Evolutionary conservation across 345 rosid genomes (phyloP).

Genomic region (Citropsis articulata): DNA sequence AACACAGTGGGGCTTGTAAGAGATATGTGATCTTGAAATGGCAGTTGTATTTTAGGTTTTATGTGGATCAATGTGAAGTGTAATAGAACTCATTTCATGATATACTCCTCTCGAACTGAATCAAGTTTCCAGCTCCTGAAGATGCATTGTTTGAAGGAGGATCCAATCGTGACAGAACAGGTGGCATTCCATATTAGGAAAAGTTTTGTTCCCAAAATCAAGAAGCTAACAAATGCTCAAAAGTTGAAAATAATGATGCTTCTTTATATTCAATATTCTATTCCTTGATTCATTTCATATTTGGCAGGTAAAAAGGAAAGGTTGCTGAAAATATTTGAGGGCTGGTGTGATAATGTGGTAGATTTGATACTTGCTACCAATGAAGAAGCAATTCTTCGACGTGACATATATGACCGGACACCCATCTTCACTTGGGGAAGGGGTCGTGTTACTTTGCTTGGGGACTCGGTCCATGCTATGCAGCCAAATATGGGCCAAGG

Average conservation of each 20-base stretch:
- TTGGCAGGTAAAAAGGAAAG: slow-evolving; percentile 73
- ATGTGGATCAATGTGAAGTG: not conserved
- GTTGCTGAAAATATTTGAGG: slow-evolving; percentile 76
- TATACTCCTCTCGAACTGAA: not conserved
- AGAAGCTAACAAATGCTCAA: not conserved
- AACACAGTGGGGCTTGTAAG: not conserved
- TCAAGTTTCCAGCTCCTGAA: not conserved
- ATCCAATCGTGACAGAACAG: not conserved
- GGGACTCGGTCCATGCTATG: slow-evolving; percentile 95
- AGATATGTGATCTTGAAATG: not conserved
- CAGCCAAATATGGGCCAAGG: slow-evolving; percentile 98
- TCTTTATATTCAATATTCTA: not conserved
- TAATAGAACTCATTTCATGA: not conserved
- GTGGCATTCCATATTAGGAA: not conserved
- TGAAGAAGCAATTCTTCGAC: slow-evolving; percentile 77
- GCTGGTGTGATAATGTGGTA: slow-evolving; percentile 88
- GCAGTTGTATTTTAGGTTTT: not conserved
- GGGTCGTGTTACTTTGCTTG: slow-evolving; percentile 89
- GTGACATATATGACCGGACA: slow-evolving; percentile 79
- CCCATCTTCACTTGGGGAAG: slow-evolving; percentile 82
- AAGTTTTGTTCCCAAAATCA: not conserved
- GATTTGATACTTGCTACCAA: slow-evolving; percentile 75
- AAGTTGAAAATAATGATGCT: not conserved
- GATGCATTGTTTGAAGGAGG: not conserved
- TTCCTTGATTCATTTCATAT: slow-evolving; percentile 7